These are phyloP conservation scores for Rhodotorula kratochvilovae DNA, from an alignment of 768 basidiomycete species.

Conservation along the genomic window DNA sequence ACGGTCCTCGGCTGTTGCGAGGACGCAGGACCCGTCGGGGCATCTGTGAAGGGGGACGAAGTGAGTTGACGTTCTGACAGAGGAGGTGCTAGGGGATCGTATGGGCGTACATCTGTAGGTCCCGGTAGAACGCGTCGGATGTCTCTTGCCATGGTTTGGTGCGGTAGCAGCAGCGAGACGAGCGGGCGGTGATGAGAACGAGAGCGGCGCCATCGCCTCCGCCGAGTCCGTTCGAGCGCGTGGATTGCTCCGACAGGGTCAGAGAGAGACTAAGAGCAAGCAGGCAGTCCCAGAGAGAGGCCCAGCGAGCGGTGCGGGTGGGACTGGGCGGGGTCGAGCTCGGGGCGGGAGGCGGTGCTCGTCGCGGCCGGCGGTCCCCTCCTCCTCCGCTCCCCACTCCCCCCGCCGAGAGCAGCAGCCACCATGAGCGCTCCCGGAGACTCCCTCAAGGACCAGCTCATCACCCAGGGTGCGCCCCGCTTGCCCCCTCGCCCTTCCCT, in stretches of 20 bases:
- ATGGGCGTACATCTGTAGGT: constrained; percentile 56
- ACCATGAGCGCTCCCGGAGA: constrained; percentile 21
- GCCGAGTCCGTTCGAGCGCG: too few species aligned
- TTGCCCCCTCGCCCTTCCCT: too few species aligned
- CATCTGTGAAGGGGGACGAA: constrained; percentile 54
- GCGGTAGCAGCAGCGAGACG: constrained; percentile 5
- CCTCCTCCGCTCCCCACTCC: neutral
- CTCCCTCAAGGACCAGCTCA: constrained; percentile 19
- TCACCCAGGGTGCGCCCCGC: constrained; percentile 31
- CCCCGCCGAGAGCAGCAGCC: neutral
- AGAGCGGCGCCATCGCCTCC: neutral
- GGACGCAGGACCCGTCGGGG: constrained; percentile 64
- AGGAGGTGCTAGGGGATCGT: neutral
- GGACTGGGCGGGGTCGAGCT: neutral
- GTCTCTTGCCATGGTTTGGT: constrained; percentile 10
- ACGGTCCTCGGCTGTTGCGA: constrained; percentile 69
- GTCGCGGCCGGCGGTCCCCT: neutral
- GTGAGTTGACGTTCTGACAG: too few species aligned
- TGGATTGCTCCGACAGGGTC: neutral
- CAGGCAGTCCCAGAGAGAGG: neutral
- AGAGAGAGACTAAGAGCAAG: neutral
- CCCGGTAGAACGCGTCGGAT: constrained; percentile 56
- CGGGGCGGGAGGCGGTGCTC: neutral
- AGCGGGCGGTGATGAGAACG: neutral
- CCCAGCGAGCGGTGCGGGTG: neutral